Evolutionary conservation across 371 early-diverging fungal species (phyloP).

Genomic region (Conidiobolus incongruus): DNA sequence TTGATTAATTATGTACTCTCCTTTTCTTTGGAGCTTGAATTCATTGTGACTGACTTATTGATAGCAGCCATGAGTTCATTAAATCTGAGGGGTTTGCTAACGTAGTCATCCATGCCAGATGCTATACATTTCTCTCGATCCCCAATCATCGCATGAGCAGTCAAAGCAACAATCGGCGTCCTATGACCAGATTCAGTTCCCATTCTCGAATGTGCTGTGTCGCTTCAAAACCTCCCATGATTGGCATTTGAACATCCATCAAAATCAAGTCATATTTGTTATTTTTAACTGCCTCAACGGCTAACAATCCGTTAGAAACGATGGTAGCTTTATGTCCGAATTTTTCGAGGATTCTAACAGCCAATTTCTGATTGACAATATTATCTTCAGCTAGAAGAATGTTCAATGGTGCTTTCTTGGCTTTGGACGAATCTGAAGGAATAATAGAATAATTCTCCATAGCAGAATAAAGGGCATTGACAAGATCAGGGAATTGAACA

Average conservation of each 20-base stretch:
- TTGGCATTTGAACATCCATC: slow-evolving; percentile 62
- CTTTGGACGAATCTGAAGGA: too few species aligned
- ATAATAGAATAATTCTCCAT: slow-evolving; percentile 38
- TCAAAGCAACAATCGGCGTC: too few species aligned
- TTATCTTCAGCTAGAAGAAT: slow-evolving; percentile 66
- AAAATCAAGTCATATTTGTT: slow-evolving; percentile 39
- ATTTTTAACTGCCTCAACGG: slow-evolving; percentile 34
- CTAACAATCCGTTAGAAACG: slow-evolving; percentile 47
- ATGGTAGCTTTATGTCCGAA: slow-evolving; percentile 40
- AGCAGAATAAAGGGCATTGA: slow-evolving; percentile 35
- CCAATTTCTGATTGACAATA: slow-evolving; percentile 59
- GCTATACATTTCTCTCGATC: too few species aligned
- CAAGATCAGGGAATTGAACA: slow-evolving; percentile 26
- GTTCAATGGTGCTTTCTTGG: slow-evolving; percentile 16
- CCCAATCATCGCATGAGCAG: too few species aligned
- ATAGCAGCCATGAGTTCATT: slow-evolving; percentile 32
- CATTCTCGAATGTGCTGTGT: slow-evolving; percentile 42
- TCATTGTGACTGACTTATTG: slow-evolving; percentile 17
- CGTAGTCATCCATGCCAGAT: too few species aligned
- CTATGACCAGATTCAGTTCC: too few species aligned
- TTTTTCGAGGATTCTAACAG: too few species aligned
- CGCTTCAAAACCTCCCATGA: slow-evolving; percentile 59
- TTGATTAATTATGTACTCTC: too few species aligned
- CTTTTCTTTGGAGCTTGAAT: slow-evolving; percentile 6
- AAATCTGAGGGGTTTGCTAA: slow-evolving; percentile 33